Conservation (phyloP, 805 yeast genomes). For the Yarrowia osloensis region DNA sequence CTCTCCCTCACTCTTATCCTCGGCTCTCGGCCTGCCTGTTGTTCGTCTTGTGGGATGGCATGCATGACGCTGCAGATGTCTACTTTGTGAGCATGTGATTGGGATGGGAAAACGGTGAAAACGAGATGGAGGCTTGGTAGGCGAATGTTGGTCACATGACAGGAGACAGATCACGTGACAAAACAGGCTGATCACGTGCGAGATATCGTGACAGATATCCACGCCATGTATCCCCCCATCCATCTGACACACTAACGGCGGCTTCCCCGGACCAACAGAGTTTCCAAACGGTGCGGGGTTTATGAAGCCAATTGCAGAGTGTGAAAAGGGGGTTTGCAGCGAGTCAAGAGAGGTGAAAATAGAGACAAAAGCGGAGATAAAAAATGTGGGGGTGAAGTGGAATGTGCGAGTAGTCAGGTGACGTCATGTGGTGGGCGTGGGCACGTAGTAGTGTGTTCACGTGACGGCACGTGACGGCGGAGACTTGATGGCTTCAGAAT, state of each 20-base stretch:
- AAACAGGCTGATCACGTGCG: not conserved
- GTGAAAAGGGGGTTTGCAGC: not conserved
- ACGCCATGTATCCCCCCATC: not conserved
- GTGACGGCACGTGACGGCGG: no score
- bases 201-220: not conserved
- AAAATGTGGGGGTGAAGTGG: not conserved
- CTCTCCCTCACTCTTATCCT: not conserved
- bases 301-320: not conserved
- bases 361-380: not conserved
- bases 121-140: no score
- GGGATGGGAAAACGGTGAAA: no score
- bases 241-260: not conserved
- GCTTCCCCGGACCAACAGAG: not conserved
- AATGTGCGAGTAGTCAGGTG: no score
- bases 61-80: constrained; percentile 14
- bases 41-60: constrained; percentile 1
- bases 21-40: constrained; percentile 25
- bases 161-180: not conserved
- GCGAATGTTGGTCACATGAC: no score
- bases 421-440: no score
- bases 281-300: constrained; percentile 8
- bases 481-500: no score
- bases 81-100: constrained; percentile 17
- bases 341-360: no score
- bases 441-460: no score